Evolutionary conservation across 2,329 filamentous ascomycete genomes (phyloP), one percentile per base, ranked within the genome.

Genomic region (Apiospora kogelbergensis): DNA sequence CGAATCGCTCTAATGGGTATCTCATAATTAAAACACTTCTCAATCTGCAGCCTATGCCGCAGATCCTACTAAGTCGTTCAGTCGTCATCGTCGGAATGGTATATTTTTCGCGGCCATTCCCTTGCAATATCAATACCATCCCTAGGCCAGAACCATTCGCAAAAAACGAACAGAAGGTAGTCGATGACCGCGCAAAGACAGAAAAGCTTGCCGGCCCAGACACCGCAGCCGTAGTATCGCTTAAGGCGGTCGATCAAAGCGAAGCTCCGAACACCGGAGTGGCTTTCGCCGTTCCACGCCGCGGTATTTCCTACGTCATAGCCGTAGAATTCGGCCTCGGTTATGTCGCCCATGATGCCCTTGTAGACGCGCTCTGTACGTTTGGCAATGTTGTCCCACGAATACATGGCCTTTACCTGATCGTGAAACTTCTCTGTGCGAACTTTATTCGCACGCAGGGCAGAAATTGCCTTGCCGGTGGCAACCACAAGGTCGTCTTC

Each of bases 321-420:
- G 20, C 93, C 93, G 77, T 97, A 97, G 76, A 97, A 97, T 70
- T 97, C 93, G 67, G 92, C 90, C 74, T 97, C 93, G 72, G 89
- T 90, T 67, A 97, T 90, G n/a, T 90, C 90, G 9, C 94, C 95
- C 2, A 90, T 93, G 74, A 99, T 97, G 64, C 96, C 93, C 78
- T 97, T 90, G 80, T 99, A 99, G 0, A 99, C 96, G 40, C 95
- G 88, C 81, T 99, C 96, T 0, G 96, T 98, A 68, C 96, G 92
- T 74, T 92, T 88, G 17, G 96, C 96, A 37, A 99, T 95, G 78
- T 99, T 95, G 37, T 93, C 93, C 96, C 96, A 99, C 1, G 94
- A 97, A 82, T 99, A 99, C 96, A 98, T 98, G 83, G 93, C 93
- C 80, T 95, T 94, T 71, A 99, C 96, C 80, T 98, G 93, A 73